Evolutionary conservation across 345 rosid genomes (phyloP).

Genomic region (Kandelia obovata): DNA sequence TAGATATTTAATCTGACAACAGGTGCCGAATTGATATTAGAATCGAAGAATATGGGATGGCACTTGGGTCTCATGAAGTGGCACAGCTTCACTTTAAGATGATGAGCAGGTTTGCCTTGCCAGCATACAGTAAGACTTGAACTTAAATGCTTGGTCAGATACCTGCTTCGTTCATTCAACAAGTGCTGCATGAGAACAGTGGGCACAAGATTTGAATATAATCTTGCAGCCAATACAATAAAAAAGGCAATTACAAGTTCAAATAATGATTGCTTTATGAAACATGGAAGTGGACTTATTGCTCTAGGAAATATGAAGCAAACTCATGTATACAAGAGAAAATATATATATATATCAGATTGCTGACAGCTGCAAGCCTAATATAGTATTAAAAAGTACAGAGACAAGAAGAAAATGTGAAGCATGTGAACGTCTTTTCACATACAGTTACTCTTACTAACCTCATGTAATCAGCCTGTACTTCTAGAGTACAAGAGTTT

Average conservation of each 20-base stretch:
- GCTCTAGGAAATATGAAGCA: background rate
- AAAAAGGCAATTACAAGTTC: background rate
- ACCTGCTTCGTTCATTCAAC: slow-evolving; percentile 43
- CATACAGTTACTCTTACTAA: slow-evolving; percentile 17
- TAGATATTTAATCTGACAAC: slow-evolving; percentile 73
- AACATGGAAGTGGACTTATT: background rate
- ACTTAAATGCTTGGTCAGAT: slow-evolving; percentile 54
- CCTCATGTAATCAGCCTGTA: slow-evolving; percentile 82
- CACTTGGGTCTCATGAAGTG: slow-evolving; percentile 68
- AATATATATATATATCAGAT: background rate
- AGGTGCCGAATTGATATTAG: slow-evolving; percentile 63
- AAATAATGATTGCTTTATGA: background rate
- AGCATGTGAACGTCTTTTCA: slow-evolving; percentile 1
- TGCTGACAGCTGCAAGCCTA: background rate
- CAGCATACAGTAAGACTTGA: slow-evolving; percentile 58
- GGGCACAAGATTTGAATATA: background rate
- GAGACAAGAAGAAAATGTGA: background rate
- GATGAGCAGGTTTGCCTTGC: slow-evolving; percentile 48
- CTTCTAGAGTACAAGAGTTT: slow-evolving; percentile 60
- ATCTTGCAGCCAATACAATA: background rate
- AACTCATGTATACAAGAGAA: too few species aligned
- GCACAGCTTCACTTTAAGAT: slow-evolving; percentile 42
- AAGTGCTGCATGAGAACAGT: background rate
- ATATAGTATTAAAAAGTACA: background rate
- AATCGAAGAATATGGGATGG: slow-evolving; percentile 73